Evolutionary conservation across 208 protist species (phyloP), one percentile per base, ranked within the genome.

Genomic region (Trypanosomatidae sp.): DNA sequence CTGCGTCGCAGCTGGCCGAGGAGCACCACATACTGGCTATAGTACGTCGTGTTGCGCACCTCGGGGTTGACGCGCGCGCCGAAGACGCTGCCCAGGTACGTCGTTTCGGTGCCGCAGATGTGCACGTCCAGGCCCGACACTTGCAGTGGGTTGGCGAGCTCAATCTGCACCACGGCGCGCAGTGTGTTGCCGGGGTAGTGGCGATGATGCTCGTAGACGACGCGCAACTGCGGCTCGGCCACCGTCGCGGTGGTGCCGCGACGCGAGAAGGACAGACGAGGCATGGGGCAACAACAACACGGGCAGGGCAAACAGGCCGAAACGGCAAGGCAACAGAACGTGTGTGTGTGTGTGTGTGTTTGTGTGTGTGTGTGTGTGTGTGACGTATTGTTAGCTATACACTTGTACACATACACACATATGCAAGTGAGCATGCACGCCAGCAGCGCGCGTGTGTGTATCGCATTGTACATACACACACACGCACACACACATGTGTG

Each of bases 161-260:
- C 43, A 3, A 90, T 15, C n/a, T 72, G 54, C 42, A 79, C 66
- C 28, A 82, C 51, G 24, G 65, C 80, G 6, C 51, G 20, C 24
- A 90, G 16, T 20, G 27, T 46, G 25, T 83, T 69, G 26, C 72
- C 70, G 5, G 75, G 80, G 48, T 76, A 81, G 28, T 43, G 50
- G 15, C 28, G 10, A 1, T 49, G 20, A n/a, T 45, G 30, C 30
- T 11, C n/a, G 30, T 15, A 35, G n/a, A 35, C 30, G 11, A 35
- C 11, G n/a, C 30, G n/a, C 11, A 35, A 35, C n/a, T 35, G 30
- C 30, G 30, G 30, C n/a, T 35, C n/a, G n/a, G n/a, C 30, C 11
- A 35, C 30, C n/a, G n/a, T 35, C 11, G n/a, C 30, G n/a, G n/a
- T 35, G n/a, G n/a, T 35, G n/a, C 11, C 30, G 11, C 11, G 11